phyloP scores from a whole-genome alignment of 176 grass and related monocot genomes.

The Puya raimondii region DNA sequence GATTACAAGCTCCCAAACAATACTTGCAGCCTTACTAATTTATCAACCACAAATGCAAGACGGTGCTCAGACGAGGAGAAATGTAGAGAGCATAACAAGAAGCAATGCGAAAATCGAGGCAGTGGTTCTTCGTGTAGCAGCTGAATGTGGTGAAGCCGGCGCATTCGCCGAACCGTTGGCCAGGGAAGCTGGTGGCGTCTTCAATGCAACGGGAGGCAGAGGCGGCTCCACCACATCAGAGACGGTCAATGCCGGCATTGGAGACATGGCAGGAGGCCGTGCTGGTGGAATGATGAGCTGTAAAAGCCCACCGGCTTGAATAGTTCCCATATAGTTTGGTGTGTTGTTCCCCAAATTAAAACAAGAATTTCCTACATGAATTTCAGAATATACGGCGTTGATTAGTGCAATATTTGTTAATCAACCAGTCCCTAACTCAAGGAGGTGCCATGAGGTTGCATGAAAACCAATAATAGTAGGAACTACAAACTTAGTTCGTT shows the following conservation, averaged over 20 bases:
- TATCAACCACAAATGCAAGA: neutral
- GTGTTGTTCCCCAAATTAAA: slow-evolving; percentile 15
- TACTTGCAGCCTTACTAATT: no score
- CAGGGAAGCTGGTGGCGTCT: neutral
- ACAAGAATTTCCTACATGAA: slow-evolving; percentile 54
- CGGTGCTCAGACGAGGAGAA: slow-evolving; percentile 17
- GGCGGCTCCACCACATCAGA: slow-evolving; percentile 36
- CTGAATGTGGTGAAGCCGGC: slow-evolving; percentile 21
- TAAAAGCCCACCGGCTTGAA: slow-evolving; percentile 15
- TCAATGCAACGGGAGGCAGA: slow-evolving; percentile 26
- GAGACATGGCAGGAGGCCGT: slow-evolving; percentile 33
- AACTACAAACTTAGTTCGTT: no score
- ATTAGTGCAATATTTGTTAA: neutral
- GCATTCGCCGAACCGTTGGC: neutral
- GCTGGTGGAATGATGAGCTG: neutral
- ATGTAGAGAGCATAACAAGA: slow-evolving; percentile 12
- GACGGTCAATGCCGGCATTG: slow-evolving; percentile 22
- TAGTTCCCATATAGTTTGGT: slow-evolving; percentile 30
- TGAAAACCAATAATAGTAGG: no score
- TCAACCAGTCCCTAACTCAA: neutral
- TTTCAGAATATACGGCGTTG: neutral
- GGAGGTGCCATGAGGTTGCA: neutral
- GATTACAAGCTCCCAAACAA: no score
- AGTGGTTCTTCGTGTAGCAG: neutral
- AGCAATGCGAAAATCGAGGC: slow-evolving; percentile 9